Conservation (phyloP, 257 asterid genomes). For the Solanum microdontum region DNA sequence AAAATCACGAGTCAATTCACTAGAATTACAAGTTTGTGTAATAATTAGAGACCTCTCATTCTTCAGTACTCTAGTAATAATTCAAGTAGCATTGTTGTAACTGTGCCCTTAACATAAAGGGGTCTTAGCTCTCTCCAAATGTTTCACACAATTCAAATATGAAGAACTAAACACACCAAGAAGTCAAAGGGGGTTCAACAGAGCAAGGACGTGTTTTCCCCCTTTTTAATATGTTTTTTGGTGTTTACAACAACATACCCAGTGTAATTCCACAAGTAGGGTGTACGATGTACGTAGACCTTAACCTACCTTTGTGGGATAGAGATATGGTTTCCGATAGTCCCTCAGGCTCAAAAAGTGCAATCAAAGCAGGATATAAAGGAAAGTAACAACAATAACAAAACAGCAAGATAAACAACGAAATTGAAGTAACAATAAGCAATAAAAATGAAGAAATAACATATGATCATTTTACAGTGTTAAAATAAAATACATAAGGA, state of each 20-base stretch:
- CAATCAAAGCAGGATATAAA: not conserved
- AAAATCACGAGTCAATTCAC: not conserved
- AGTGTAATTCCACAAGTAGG: not conserved
- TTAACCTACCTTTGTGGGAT: not conserved
- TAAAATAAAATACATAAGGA: not conserved
- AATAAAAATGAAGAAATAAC: not conserved
- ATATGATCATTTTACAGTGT: not conserved
- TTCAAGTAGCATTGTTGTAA: not conserved
- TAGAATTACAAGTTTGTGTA: not conserved
- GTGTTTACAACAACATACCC: not conserved
- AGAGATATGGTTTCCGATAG: not conserved
- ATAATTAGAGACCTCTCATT: not conserved
- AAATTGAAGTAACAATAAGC: not conserved
- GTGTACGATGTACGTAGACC: not conserved
- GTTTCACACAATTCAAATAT: not conserved
- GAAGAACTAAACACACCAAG: not conserved
- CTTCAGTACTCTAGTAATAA: not conserved
- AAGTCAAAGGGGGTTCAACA: not conserved
- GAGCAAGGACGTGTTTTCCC: not conserved
- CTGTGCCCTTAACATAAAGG: not conserved
- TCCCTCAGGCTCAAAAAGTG: not conserved
- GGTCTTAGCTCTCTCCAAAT: not conserved
- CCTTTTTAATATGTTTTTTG: not conserved
- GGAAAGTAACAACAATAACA: not conserved
- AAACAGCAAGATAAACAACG: not conserved